Evolutionary conservation across 2,329 filamentous ascomycete genomes (phyloP).

Genomic region (Hymenoscyphus infarciens): DNA sequence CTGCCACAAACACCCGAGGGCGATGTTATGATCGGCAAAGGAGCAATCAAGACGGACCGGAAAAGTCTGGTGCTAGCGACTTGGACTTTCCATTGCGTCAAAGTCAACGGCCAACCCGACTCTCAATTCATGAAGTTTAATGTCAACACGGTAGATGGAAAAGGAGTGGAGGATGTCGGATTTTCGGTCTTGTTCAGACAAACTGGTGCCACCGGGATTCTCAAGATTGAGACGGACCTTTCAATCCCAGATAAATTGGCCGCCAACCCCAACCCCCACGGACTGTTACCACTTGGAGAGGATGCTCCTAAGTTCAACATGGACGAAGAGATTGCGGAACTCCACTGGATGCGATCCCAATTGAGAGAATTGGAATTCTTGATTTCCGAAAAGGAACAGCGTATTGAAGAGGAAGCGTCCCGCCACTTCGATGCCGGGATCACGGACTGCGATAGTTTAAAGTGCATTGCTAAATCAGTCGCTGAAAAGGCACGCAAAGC

Average conservation of each 20-base stretch:
- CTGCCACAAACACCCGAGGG: slow-evolving; percentile 38
- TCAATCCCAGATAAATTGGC: slow-evolving; percentile 32
- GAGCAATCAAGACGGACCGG: slow-evolving; percentile 40
- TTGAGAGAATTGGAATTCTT: slow-evolving; percentile 41
- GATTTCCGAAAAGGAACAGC: slow-evolving; percentile 42
- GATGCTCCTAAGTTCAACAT: slow-evolving; percentile 31
- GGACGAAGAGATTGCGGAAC: slow-evolving; percentile 43
- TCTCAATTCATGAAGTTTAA: slow-evolving; percentile 45
- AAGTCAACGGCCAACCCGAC: slow-evolving; percentile 39
- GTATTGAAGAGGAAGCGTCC: slow-evolving; percentile 34
- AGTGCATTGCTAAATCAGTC: slow-evolving; percentile 43
- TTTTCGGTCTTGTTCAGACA: slow-evolving; percentile 48
- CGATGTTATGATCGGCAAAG: slow-evolving; percentile 38
- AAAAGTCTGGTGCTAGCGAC: slow-evolving; percentile 41
- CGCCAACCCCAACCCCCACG: slow-evolving; percentile 23
- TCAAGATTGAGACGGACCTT: slow-evolving; percentile 42
- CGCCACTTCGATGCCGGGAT: slow-evolving; percentile 37
- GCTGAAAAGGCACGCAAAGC: slow-evolving; percentile 39
- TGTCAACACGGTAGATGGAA: slow-evolving; percentile 42
- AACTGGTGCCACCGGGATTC: slow-evolving; percentile 40
- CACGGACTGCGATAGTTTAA: slow-evolving; percentile 40
- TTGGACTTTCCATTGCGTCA: slow-evolving; percentile 48
- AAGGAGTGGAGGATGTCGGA: slow-evolving; percentile 37
- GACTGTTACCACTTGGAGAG: slow-evolving; percentile 16
- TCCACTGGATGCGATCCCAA: slow-evolving; percentile 43